phyloP scores from a whole-genome alignment of 2,329 filamentous ascomycete species.

The Cyanodermella asteris region DNA sequence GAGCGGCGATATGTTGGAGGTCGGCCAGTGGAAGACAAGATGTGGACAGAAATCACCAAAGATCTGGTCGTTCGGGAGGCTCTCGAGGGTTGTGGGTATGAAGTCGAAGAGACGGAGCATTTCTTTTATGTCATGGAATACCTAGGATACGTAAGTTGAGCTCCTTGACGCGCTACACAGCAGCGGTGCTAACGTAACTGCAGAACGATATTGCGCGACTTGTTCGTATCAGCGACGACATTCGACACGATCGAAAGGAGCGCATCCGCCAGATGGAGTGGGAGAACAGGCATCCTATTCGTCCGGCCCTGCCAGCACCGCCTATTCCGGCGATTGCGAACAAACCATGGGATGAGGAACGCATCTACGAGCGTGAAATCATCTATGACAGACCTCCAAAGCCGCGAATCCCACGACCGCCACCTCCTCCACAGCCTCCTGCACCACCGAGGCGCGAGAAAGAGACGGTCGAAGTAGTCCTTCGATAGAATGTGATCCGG shows the following conservation, averaged over 20 bases:
- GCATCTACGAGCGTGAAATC: conserved; percentile 7
- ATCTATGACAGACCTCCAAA: conserved; percentile 7
- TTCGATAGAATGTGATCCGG: too few species aligned
- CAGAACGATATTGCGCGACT: conserved; percentile 76
- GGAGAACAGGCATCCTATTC: conserved; percentile 17
- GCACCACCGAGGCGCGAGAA: too few species aligned
- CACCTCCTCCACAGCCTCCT: too few species aligned
- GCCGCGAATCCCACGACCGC: conserved; percentile 10
- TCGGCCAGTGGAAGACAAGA: conserved; percentile 29
- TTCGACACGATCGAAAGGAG: conserved; percentile 42
- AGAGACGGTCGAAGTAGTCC: too few species aligned
- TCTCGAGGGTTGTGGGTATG: conserved; percentile 63
- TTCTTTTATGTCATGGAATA: conserved; percentile 92
- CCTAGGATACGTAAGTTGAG: conserved; percentile 53
- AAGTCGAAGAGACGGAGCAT: conserved; percentile 70
- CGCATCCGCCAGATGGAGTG: conserved; percentile 37
- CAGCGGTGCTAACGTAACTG: not conserved
- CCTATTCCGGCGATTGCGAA: conserved; percentile 1
- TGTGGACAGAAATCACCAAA: conserved; percentile 97
- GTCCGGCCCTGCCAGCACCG: conserved; percentile 1
- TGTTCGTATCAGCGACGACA: conserved; percentile 62
- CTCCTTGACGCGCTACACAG: not conserved
- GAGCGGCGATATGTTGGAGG: conserved; percentile 19
- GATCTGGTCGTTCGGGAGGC: conserved; percentile 74
- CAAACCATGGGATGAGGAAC: conserved; percentile 8